Conservation (phyloP, 2,329 filamentous ascomycete species). For the Pestalotiopsis sp. region DNA sequence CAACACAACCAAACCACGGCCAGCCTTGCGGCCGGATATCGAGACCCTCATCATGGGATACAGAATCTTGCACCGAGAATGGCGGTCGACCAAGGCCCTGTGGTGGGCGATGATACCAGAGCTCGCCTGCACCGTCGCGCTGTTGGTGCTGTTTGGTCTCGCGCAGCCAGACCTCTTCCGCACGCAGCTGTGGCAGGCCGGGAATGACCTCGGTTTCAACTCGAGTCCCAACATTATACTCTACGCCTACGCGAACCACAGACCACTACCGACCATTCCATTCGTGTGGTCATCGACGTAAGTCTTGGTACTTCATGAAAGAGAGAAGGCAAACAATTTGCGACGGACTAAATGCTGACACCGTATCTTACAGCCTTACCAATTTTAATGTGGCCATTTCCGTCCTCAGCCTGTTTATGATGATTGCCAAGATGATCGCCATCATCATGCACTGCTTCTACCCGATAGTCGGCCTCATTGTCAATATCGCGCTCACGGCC, state of each 20-base stretch:
- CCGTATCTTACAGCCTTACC: conserved; percentile 60
- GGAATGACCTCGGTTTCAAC: conserved; percentile 71
- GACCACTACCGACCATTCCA: conserved; percentile 61
- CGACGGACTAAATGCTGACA: not conserved
- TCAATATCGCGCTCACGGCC: conserved; percentile 58
- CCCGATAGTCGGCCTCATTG: conserved; percentile 62
- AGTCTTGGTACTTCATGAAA: conserved; percentile 37
- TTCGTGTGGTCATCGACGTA: conserved; percentile 75
- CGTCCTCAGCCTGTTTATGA: conserved; percentile 74
- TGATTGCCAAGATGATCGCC: conserved; percentile 69
- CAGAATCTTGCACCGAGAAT: conserved; percentile 59
- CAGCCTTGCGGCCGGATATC: not conserved
- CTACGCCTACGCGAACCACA: conserved; percentile 74
- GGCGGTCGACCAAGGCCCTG: conserved; percentile 59
- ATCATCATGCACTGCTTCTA: conserved; percentile 73
- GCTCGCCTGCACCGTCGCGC: conserved; percentile 63
- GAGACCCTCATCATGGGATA: conserved; percentile 41
- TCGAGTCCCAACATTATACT: conserved; percentile 70
- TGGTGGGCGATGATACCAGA: conserved; percentile 68
- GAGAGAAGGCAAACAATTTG: not conserved
- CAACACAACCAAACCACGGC: not conserved
- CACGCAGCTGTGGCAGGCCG: conserved; percentile 72
- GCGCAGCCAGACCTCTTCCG: conserved; percentile 74
- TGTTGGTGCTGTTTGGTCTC: conserved; percentile 72
- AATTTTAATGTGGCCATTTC: conserved; percentile 77